phyloP scores from a whole-genome alignment of 441 rosid genomes.

The Arabidopsis lyrata region DNA sequence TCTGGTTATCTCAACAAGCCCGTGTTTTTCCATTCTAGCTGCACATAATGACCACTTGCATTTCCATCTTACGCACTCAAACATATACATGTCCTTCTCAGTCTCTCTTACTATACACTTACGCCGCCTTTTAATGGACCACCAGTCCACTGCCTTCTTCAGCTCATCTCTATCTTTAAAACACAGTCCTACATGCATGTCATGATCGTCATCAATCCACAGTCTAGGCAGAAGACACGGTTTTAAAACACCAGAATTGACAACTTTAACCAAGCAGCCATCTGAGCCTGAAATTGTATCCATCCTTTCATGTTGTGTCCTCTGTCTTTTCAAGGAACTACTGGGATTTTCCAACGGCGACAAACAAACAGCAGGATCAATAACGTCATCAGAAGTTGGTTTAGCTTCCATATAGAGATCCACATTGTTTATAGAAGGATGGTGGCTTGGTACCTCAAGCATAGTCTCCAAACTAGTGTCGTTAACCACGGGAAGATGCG shows the following conservation, averaged over 20 bases:
- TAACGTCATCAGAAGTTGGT: neutral
- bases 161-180: conserved; percentile 12
- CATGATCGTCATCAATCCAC: conserved; percentile 13
- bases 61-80: conserved; percentile 24
- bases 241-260: neutral
- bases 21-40: conserved; percentile 4
- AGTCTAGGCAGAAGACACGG: neutral
- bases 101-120: conserved; percentile 7
- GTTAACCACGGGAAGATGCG: neutral
- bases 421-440: neutral
- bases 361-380: neutral
- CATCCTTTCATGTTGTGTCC: too few relatives aligned
- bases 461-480: conserved; percentile 9
- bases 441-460: conserved; percentile 36
- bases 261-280: too few relatives aligned
- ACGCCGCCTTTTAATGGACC: neutral
- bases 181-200: neutral
- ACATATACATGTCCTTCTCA: neutral
- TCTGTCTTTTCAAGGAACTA: neutral
- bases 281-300: too few relatives aligned
- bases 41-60: conserved; percentile 27
- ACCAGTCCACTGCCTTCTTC: neutral
- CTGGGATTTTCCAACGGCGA: neutral
- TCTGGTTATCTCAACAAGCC: conserved; percentile 8
- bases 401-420: conserved; percentile 14